phyloP scores from a whole-genome alignment of 1,284 basidiomycete genomes.

The Fomitopsis schrenkii region DNA sequence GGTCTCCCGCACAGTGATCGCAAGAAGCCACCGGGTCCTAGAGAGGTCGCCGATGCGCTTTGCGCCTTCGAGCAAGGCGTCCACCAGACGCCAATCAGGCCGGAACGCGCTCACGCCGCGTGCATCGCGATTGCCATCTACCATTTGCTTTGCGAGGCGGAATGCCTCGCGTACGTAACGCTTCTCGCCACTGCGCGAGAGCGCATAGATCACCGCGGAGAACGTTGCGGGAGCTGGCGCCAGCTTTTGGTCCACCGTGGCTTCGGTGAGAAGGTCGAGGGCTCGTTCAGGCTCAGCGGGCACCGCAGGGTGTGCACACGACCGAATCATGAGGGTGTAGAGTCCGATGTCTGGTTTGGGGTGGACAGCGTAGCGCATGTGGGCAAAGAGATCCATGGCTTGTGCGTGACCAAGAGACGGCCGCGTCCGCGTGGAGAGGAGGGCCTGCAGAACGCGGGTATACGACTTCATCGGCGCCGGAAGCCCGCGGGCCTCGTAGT shows the following conservation, averaged over 20 bases:
- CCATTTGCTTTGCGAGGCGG: conserved; percentile 77
- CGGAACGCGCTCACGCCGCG: conserved; percentile 49
- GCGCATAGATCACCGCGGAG: conserved; percentile 79
- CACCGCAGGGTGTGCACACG: conserved; percentile 53
- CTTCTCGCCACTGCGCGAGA: conserved; percentile 58
- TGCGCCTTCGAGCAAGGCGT: conserved; percentile 84
- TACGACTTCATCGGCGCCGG: conserved; percentile 66
- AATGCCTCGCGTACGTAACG: conserved; percentile 75
- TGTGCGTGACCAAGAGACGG: conserved; percentile 56
- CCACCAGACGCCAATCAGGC: conserved; percentile 73
- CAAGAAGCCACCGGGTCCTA: conserved; percentile 86
- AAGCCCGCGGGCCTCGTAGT: conserved; percentile 55
- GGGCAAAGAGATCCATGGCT: conserved; percentile 91
- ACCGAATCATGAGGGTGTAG: conserved; percentile 86
- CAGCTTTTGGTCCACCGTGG: conserved; percentile 68
- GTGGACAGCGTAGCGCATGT: conserved; percentile 95
- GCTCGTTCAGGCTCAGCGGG: conserved; percentile 81
- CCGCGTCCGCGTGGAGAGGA: conserved; percentile 43
- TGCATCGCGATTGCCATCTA: conserved; percentile 68
- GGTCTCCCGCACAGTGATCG: conserved; percentile 68
- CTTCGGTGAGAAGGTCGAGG: conserved; percentile 90
- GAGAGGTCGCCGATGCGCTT: conserved; percentile 83
- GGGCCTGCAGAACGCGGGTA: conserved; percentile 54
- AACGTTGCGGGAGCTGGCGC: conserved; percentile 71
- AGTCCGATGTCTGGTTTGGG: conserved; percentile 70